Base-by-base conservation (phyloP, 2,329 filamentous ascomycete genomes). In the Beauveria brongniartii region DNA sequence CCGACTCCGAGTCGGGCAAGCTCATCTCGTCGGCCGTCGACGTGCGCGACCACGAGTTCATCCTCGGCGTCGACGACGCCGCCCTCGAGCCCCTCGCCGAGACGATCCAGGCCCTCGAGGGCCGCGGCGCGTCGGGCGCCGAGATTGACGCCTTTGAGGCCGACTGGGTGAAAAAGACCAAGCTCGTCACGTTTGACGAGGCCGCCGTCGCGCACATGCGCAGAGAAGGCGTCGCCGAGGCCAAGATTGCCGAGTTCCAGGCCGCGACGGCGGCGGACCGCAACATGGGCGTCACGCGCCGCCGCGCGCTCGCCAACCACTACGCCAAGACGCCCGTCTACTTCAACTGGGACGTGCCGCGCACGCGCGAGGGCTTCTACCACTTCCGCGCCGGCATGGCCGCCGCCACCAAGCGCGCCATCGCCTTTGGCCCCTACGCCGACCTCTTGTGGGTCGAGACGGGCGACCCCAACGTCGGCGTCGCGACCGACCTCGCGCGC, bases 381-480 rank as follows among this genome's bases (percentile, higher is more conserved):
- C 92, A 96, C 74, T 96, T 91, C 81, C 82, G 84, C 54, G 89
- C 90, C 16, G 92, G 92, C 66, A 88, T 96, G 79, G 76, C 80
- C 7, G 91, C 92, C 0, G 92, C 94, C 1, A 96, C 91, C 43
- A 97, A 97, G 80, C 90, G 94, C 60, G 92, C 92, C 2, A 87
- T 96, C 63, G 91, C 89, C 54, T 97, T 96, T 69, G 92, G 87
- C 0, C 92, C 93, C 0, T 97, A 91, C 71, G 92, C 94, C 1
- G 94, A 99, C 73, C 87, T 99, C 20, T 82, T 97, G 14, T 99
- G 94, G 94, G 90, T 97, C 53, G 94, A 99, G 78, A 97, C 94
- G 0, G 93, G 90, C 54, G 89, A 94, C 67, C 93, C 94, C 24
- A 88, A 86, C 66, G 91, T 97, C 12, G 74, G 84, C 55, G 90